These are phyloP conservation scores for Arabidopsis suecica DNA, from an alignment of 345 rosid species.

Conservation along the genomic window DNA sequence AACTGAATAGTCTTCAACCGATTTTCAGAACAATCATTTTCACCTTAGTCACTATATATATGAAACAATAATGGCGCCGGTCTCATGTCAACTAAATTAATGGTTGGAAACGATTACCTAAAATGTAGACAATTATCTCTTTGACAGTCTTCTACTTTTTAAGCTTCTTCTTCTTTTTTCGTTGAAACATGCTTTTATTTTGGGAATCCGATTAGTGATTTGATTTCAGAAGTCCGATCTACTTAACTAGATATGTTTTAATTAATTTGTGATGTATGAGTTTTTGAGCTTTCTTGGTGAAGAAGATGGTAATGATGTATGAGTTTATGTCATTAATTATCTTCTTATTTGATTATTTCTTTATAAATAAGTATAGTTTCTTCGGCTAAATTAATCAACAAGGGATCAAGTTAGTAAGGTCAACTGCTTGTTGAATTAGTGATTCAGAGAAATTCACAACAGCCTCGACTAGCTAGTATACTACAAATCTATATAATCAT, in stretches of 20 bases:
- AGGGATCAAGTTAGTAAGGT: conserved; percentile 4
- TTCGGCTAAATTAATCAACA: not conserved
- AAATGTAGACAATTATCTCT: not conserved
- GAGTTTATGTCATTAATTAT: not conserved
- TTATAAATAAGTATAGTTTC: not conserved
- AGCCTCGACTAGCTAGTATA: not conserved
- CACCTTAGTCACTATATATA: conserved; percentile 1
- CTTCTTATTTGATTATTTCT: not conserved
- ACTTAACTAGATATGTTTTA: not conserved
- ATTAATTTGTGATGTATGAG: conserved; percentile 1
- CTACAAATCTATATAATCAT: not conserved
- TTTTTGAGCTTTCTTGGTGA: conserved; percentile 11
- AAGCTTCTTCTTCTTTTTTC: not conserved
- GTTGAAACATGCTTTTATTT: not conserved
- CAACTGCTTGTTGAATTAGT: conserved; percentile 4
- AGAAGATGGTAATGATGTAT: not conserved
- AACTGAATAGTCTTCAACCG: conserved; percentile 37
- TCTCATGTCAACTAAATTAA: conserved; percentile 28
- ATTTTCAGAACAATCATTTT: conserved; percentile 39
- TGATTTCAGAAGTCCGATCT: not conserved
- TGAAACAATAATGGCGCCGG: conserved; percentile 19
- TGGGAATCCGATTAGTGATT: not conserved
- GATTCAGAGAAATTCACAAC: conserved; percentile 8
- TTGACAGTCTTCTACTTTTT: not conserved
- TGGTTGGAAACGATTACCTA: conserved; percentile 24